Evolutionary conservation across 2,329 filamentous ascomycete species (phyloP).

Genomic region (Chaetomium sp.): DNA sequence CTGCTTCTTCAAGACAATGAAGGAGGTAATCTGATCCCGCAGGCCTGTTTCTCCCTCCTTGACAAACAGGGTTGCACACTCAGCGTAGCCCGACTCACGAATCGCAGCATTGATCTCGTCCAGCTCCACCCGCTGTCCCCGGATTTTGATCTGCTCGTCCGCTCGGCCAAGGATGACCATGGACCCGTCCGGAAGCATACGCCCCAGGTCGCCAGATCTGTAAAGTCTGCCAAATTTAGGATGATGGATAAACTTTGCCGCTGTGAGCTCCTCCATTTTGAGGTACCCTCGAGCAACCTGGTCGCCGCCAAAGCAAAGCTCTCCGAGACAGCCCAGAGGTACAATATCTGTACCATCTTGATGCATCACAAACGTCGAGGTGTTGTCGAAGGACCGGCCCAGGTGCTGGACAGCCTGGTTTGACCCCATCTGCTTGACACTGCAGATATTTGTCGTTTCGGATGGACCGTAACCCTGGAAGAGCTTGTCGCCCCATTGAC

Average conservation of each 20-base stretch:
- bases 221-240: conserved; percentile 66
- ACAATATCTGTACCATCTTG: conserved; percentile 44
- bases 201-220: conserved; percentile 73
- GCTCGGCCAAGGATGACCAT: conserved; percentile 66
- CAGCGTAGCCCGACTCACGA: conserved; percentile 45
- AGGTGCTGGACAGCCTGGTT: conserved; percentile 65
- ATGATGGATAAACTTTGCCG: conserved; percentile 63
- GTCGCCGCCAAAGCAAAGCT: conserved; percentile 80
- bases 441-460: conserved; percentile 85
- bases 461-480: conserved; percentile 81
- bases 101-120: conserved; percentile 65
- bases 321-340: conserved; percentile 67
- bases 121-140: conserved; percentile 74
- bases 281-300: conserved; percentile 75
- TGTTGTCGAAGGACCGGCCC: conserved; percentile 68
- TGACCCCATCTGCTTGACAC: conserved; percentile 55
- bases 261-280: conserved; percentile 55
- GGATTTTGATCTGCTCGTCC: conserved; percentile 76
- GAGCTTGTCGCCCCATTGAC: conserved; percentile 61
- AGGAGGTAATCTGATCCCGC: conserved; percentile 56
- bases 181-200: conserved; percentile 70
- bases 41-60: conserved; percentile 30
- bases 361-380: conserved; percentile 61
- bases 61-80: conserved; percentile 59
- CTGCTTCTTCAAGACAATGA: conserved; percentile 50